Evolutionary conservation across 2,329 filamentous ascomycete genomes (phyloP), one percentile per base, ranked within the genome.

Genomic region (Phaeosphaeria sp.): DNA sequence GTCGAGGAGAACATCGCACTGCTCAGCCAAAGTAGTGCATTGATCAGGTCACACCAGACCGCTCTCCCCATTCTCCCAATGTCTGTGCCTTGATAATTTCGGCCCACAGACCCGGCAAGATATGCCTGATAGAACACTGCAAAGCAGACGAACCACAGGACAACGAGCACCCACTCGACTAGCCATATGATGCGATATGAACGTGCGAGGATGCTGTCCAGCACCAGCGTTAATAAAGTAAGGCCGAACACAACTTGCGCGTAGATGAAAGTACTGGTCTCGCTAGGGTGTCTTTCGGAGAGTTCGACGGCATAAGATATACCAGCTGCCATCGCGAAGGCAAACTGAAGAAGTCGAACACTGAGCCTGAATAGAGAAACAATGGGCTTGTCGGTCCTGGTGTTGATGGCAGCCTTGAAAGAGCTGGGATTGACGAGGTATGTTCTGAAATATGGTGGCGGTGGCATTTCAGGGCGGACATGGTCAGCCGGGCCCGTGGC

Each of bases 271-370:
- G 52, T 57, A 15, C 55, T 57, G 20, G 36, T 46, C 7, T 50
- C 47, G 3, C 50, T 39, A 36, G 50, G 50, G 17, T 55, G 58
- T 11, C 55, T 42, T 27, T 56, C 39, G 25, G 57, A 50, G 27
- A 71, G 44, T 42, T 71, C 69, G 30, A 68, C 54, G 39, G 63
- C 66, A 53, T 72, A 69, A 7, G 60, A 68, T 23, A 66, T 67
- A 23, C 69, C 66, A n/a, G 69, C 63, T 11, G 64, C 64, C 15
- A 72, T 42, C 4, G 64, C 65, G 47, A 72, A 71, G 10, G 58
- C 55, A 41, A 71, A 50, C 48, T 72, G 61, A n/a, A 71, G 54
- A 21, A 71, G 20, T 17, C 62, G 65, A 21, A 67, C 48, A 11
- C 56, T 65, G 21, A 72, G 51, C 6, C 63, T 54, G 41, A 71